phyloP scores from a whole-genome alignment of 2,329 filamentous ascomycete species.

The Periconia sp. region DNA sequence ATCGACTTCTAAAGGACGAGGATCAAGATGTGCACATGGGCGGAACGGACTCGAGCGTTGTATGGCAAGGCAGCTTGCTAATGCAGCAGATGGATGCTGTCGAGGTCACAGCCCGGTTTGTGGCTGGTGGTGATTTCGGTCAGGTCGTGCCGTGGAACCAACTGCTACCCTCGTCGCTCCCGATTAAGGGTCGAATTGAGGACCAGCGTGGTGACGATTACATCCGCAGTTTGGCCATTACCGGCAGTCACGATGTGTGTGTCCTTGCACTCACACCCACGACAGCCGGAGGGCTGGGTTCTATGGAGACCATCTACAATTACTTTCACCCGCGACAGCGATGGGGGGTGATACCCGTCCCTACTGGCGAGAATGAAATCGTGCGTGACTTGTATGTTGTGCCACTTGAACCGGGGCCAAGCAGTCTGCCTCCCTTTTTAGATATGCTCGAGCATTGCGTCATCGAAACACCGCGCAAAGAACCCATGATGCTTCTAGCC shows the following conservation, averaged over 20 bases:
- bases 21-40: constrained; percentile 80
- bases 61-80: constrained; percentile 45
- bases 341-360: constrained; percentile 73
- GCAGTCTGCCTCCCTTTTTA: constrained; percentile 77
- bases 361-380: constrained; percentile 63
- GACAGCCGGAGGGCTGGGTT: constrained; percentile 58
- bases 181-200: constrained; percentile 78
- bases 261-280: constrained; percentile 72
- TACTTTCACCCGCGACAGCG: constrained; percentile 83
- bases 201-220: constrained; percentile 86
- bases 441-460: constrained; percentile 83
- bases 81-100: constrained; percentile 81
- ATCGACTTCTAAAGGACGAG: constrained; percentile 81
- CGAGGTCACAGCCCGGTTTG: constrained; percentile 74
- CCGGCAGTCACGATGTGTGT: constrained; percentile 77
- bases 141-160: constrained; percentile 70
- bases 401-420: constrained; percentile 73
- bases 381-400: constrained; percentile 92
- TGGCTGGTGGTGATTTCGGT: constrained; percentile 80
- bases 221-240: constrained; percentile 82
- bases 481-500: constrained; percentile 79
- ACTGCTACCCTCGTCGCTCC: constrained; percentile 70
- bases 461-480: constrained; percentile 69
- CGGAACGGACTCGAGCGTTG: constrained; percentile 69
- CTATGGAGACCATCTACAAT: constrained; percentile 76